Conservation (phyloP, 257 asterid genomes). For the Jaltomata sinuosa region DNA sequence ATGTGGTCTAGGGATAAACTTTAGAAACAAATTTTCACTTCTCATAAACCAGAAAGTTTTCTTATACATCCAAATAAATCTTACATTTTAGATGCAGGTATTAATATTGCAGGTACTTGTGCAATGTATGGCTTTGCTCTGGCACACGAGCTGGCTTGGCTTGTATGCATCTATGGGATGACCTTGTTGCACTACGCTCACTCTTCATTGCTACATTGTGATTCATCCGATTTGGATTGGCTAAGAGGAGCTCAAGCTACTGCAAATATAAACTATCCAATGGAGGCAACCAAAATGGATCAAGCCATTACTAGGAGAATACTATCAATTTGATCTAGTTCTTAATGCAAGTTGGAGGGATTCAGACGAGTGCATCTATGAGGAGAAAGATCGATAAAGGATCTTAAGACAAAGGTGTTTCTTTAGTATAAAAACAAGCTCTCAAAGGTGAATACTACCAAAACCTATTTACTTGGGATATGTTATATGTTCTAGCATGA, state of each 20-base stretch:
- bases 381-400: background rate
- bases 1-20: too few relatives aligned
- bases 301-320: background rate
- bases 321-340: background rate
- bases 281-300: background rate
- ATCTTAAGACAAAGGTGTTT: background rate
- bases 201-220: background rate
- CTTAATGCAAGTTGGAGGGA: background rate
- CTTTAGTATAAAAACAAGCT: background rate
- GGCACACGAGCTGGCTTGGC: background rate
- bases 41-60: background rate
- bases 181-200: background rate
- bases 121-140: background rate
- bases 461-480: background rate
- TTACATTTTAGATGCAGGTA: background rate
- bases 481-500: background rate
- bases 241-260: background rate
- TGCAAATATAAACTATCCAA: too few relatives aligned
- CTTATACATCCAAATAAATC: background rate
- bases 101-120: background rate
- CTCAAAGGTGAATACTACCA: background rate
- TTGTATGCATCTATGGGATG: background rate
- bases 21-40: background rate
- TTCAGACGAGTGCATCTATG: background rate
- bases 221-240: background rate